These are phyloP conservation scores for Amanita pallidorosea DNA, from an alignment of 768 basidiomycete species.

Conservation along the genomic window DNA sequence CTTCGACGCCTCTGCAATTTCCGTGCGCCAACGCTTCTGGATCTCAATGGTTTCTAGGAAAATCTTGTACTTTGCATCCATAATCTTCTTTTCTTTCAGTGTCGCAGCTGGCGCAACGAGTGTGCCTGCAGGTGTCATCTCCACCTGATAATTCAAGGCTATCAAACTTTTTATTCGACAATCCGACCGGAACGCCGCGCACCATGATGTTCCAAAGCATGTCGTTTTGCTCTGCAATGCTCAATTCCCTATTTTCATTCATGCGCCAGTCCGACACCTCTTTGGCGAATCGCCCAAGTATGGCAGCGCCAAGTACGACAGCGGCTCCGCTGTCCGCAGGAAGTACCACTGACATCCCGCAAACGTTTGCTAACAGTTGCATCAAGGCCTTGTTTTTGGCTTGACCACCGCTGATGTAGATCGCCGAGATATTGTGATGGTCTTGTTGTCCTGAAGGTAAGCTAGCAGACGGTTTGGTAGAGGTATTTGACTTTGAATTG, in stretches of 20 bases:
- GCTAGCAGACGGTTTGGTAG: background rate
- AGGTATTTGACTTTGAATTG: conserved; percentile 33
- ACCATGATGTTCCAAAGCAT: conserved; percentile 92
- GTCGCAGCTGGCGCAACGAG: conserved; percentile 56
- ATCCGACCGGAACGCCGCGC: conserved; percentile 10
- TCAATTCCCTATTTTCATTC: conserved; percentile 16
- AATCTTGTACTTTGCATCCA: conserved; percentile 90
- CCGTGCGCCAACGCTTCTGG: conserved; percentile 77
- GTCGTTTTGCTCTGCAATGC: conserved; percentile 41
- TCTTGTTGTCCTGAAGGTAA: conserved; percentile 11
- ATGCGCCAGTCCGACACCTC: conserved; percentile 13
- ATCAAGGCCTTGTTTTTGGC: conserved; percentile 84
- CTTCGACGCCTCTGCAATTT: conserved; percentile 52
- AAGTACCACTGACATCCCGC: conserved; percentile 72
- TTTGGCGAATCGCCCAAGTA: conserved; percentile 86
- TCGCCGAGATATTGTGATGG: conserved; percentile 71
- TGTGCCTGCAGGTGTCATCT: conserved; percentile 85
- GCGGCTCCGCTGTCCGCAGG: conserved; percentile 69
- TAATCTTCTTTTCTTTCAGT: conserved; percentile 54
- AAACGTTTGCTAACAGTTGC: conserved; percentile 82
- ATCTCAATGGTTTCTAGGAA: conserved; percentile 84
- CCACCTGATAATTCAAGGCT: conserved; percentile 35
- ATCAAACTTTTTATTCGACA: background rate
- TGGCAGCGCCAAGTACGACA: conserved; percentile 88
- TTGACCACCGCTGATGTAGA: conserved; percentile 93